phyloP scores from a whole-genome alignment of 2,329 filamentous ascomycete species.

The Fusarium verticillioides region DNA sequence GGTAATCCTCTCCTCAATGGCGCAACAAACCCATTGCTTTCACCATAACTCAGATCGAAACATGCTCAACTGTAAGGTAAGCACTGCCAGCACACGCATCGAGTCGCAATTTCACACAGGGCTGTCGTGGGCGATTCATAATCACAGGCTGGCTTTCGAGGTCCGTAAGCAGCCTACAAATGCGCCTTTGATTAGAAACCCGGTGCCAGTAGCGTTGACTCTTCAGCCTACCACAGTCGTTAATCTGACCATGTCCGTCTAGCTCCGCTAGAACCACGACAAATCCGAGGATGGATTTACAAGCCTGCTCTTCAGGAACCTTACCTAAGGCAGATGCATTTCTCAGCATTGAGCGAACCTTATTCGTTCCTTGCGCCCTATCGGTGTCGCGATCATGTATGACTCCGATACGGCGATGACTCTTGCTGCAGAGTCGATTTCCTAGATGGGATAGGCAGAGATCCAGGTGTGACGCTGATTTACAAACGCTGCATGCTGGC shows the following conservation, averaged over 20 bases:
- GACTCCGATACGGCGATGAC: constrained; percentile 31
- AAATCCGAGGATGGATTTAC: constrained; percentile 34
- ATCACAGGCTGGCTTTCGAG: constrained; percentile 27
- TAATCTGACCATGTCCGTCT: constrained; percentile 25
- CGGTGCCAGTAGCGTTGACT: constrained; percentile 13
- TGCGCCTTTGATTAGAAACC: constrained; percentile 39
- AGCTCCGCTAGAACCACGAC: constrained; percentile 28
- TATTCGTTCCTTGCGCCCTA: constrained; percentile 29
- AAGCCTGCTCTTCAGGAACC: constrained; percentile 24
- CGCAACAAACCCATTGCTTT: background rate
- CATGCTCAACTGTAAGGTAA: constrained; percentile 10
- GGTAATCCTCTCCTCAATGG: background rate
- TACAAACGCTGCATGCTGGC: constrained; percentile 1
- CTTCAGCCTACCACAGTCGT: constrained; percentile 23
- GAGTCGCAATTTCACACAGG: constrained; percentile 34
- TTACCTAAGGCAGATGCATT: constrained; percentile 29
- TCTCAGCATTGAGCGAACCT: constrained; percentile 36
- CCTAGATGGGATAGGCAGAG: constrained; percentile 15
- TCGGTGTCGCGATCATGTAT: constrained; percentile 26
- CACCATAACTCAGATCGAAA: constrained; percentile 1
- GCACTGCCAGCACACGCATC: constrained; percentile 13
- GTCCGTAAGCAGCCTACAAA: constrained; percentile 26
- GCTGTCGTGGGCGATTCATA: constrained; percentile 39
- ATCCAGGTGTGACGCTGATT: constrained; percentile 28
- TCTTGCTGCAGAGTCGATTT: constrained; percentile 22